Evolutionary conservation across 192 early-diverging fungal genomes (phyloP).

Genomic region (Coemansia sp.): DNA sequence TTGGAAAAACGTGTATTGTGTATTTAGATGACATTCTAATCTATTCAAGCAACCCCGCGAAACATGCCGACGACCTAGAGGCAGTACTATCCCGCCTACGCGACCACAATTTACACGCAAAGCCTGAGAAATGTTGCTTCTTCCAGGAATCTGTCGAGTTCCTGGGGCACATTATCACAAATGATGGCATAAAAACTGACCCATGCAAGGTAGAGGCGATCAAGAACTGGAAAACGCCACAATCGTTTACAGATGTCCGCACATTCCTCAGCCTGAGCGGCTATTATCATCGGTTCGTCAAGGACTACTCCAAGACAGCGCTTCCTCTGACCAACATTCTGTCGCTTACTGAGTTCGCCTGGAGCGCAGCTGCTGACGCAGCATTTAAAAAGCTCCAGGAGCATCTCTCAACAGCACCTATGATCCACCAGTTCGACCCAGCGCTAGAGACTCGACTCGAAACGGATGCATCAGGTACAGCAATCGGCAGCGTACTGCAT

Average conservation of each 20-base stretch:
- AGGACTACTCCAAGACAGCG: background rate
- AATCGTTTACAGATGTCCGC: background rate
- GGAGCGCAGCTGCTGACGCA: background rate
- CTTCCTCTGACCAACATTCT: slow-evolving; percentile 6
- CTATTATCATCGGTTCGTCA: slow-evolving; percentile 5
- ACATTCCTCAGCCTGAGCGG: slow-evolving; percentile 1
- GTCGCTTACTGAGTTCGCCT: background rate
- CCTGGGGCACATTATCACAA: background rate
- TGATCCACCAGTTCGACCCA: slow-evolving; percentile 16
- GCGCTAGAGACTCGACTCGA: background rate
- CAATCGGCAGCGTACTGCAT: slow-evolving; percentile 12
- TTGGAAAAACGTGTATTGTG: slow-evolving; percentile 35
- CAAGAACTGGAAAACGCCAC: background rate
- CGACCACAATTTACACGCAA: background rate
- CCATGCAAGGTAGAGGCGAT: slow-evolving; percentile 4
- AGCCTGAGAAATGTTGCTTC: background rate
- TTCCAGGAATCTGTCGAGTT: background rate
- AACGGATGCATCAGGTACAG: slow-evolving; percentile 7
- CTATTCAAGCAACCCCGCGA: too few relatives aligned
- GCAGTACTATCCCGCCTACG: too few relatives aligned
- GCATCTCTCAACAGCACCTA: background rate
- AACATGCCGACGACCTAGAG: too few relatives aligned
- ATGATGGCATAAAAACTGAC: background rate
- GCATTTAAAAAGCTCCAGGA: background rate
- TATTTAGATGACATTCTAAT: slow-evolving; percentile 56